Percentiles rank a stretch among this genome's conserved stretches.
These are phyloP conservation scores for Aspergillus floridensis DNA, from an alignment of 2,329 filamentous ascomycete genomes.

Conservation along the genomic window DNA sequence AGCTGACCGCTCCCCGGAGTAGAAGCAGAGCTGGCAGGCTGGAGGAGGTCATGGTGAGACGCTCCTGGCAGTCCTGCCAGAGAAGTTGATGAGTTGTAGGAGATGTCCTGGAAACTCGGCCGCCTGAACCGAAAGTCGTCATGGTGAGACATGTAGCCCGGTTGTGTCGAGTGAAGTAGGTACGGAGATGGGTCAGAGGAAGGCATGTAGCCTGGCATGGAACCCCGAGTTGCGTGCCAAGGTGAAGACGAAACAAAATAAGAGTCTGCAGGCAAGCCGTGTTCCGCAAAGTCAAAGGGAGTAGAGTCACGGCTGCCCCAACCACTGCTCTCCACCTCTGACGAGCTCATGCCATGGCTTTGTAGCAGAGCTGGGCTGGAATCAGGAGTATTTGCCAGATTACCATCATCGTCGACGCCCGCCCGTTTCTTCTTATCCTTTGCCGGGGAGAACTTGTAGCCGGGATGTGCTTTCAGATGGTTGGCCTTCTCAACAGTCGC, in stretches of 20 bases:
- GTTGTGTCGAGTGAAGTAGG: slow-evolving; percentile 50
- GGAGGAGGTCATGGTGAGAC: slow-evolving; percentile 44
- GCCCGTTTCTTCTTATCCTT: slow-evolving; percentile 58
- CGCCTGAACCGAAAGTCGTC: slow-evolving; percentile 48
- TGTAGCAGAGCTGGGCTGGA: slow-evolving; percentile 23
- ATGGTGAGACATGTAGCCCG: slow-evolving; percentile 35
- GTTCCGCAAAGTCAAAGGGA: slow-evolving; percentile 32
- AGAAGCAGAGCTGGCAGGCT: slow-evolving; percentile 29
- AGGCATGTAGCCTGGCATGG: slow-evolving; percentile 47
- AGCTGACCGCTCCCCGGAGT: slow-evolving; percentile 33
- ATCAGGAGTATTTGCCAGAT: slow-evolving; percentile 21
- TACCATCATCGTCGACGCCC: slow-evolving; percentile 42
- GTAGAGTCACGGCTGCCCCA: slow-evolving; percentile 36
- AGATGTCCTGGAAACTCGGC: slow-evolving; percentile 28
- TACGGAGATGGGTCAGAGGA: slow-evolving; percentile 50
- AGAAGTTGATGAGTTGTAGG: slow-evolving; percentile 31
- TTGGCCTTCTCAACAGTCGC: slow-evolving; percentile 79
- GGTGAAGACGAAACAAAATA: slow-evolving; percentile 43
- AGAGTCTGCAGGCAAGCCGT: slow-evolving; percentile 17
- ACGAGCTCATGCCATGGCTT: slow-evolving; percentile 26
- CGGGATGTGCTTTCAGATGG: slow-evolving; percentile 79
- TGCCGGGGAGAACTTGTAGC: slow-evolving; percentile 85
- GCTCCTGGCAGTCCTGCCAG: slow-evolving; percentile 46
- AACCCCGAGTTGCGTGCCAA: slow-evolving; percentile 51
- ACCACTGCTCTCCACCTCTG: slow-evolving; percentile 25